These are phyloP conservation scores for Myxozyma neotropica DNA, from an alignment of 805 yeast genomes.

Conservation along the genomic window DNA sequence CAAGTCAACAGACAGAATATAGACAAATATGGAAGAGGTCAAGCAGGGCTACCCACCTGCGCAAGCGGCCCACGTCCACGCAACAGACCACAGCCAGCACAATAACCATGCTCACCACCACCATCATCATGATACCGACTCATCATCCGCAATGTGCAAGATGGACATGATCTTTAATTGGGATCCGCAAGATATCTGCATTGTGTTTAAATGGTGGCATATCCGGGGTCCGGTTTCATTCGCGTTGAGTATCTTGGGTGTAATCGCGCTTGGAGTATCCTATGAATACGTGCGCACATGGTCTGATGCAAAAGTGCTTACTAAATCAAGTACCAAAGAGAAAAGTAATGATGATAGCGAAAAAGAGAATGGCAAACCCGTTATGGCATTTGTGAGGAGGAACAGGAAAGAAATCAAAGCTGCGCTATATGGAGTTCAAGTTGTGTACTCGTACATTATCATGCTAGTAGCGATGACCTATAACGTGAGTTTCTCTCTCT, in stretches of 20 bases:
- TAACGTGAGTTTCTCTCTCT: slow-evolving; percentile 45
- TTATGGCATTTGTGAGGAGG: background rate
- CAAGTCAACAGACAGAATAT: no score
- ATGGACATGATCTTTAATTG: slow-evolving; percentile 69
- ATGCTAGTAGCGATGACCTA: slow-evolving; percentile 69
- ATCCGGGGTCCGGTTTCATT: slow-evolving; percentile 57
- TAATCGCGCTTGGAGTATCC: slow-evolving; percentile 50
- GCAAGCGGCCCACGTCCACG: slow-evolving; percentile 3
- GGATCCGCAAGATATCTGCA: slow-evolving; percentile 72
- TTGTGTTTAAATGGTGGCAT: slow-evolving; percentile 80
- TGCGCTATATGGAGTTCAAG: slow-evolving; percentile 62
- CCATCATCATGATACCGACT: background rate
- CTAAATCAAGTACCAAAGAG: background rate
- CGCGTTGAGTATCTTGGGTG: slow-evolving; percentile 45
- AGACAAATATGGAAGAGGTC: no score
- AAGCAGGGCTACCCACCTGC: slow-evolving; percentile 1
- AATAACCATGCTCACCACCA: background rate
- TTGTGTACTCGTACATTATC: slow-evolving; percentile 61
- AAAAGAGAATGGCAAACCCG: background rate
- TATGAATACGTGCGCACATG: slow-evolving; percentile 58
- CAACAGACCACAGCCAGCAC: background rate
- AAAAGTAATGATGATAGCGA: background rate
- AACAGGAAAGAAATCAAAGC: background rate
- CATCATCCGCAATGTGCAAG: slow-evolving; percentile 10
- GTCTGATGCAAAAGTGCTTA: background rate